Base-by-base conservation (phyloP, 495 filamentous ascomycete species). In the Annulohypoxylon bovei region DNA sequence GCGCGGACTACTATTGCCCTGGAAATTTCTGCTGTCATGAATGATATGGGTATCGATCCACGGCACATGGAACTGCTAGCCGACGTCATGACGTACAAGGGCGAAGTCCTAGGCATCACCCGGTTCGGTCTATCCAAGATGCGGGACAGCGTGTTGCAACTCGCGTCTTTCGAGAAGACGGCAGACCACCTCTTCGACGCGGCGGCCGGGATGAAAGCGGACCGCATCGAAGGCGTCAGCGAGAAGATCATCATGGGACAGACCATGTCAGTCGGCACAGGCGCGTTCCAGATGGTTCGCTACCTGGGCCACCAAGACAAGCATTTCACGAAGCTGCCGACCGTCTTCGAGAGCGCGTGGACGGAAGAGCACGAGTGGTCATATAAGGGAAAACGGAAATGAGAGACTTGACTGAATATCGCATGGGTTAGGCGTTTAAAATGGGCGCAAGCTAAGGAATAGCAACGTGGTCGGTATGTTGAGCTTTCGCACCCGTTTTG, bases 1-100 rank as follows among this genome's bases (percentile, higher is more conserved):
- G 95, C 95, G 11, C 90, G 94, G 44, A 85, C 83, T 8, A 95
- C 92, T 12, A 97, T 97, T 73, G 87, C 93, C 44, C 82, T 80
- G 16, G 94, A 97, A 82, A 97, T 97, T 74, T 80, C 82, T 53
- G 78, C 78, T 20, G 94, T 97, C 75, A 97, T 97, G 93, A 87
- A 84, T 47, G 88, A 89, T 74, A 98, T 99, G 95, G 88, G 89
- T 81, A 98, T 99, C 71, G 95, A 99, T 83, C 95, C 95, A 27
- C 91, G 96, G 32, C 95, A 99, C 85, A 98, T 99, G 94, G 92
- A 98, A 77, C 88, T 99, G 6, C 87, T 99, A 14, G 95, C 95
- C n/a, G 96, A 99, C 65, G 93, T 98, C 35, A 99, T 99, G 95
- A 99, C 95, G 5, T 98, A 95, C 86, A 97, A 97, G 81, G 95